Conservation (phyloP, 164 flowering plant species). For the Sedum album region DNA sequence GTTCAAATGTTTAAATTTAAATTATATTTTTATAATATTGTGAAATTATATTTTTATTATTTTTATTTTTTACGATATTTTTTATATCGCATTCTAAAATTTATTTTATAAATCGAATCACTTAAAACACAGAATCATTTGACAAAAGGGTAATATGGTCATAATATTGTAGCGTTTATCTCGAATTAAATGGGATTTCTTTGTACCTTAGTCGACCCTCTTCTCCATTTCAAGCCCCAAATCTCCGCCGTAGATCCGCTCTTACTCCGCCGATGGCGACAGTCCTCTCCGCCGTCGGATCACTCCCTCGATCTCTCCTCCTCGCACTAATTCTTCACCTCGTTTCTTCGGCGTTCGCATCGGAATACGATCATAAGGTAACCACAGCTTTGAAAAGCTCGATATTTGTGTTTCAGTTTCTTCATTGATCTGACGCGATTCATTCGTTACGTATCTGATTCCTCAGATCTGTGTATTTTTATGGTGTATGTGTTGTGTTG, state of each 20-base stretch:
- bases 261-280: not conserved
- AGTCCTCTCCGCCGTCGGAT: not conserved
- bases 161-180: no score
- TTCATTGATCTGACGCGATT: not conserved
- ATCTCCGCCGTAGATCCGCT: not conserved
- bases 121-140: no score
- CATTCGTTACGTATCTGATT: not conserved
- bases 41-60: no score
- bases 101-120: no score
- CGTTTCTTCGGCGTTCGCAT: not conserved
- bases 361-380: not conserved
- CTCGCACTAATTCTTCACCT: not conserved
- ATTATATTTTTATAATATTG: no score
- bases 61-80: no score
- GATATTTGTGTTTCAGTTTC: not conserved
- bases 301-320: not conserved
- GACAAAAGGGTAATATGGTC: no score
- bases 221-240: not conserved
- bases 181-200: not conserved
- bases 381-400: not conserved
- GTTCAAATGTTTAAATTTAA: no score
- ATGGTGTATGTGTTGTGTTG: no score
- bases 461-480: not conserved
- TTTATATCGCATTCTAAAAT: no score
- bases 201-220: not conserved